Evolutionary conservation across 139 green algal species (phyloP), one percentile per base, ranked within the genome.

Genomic region (Microglena sp.): DNA sequence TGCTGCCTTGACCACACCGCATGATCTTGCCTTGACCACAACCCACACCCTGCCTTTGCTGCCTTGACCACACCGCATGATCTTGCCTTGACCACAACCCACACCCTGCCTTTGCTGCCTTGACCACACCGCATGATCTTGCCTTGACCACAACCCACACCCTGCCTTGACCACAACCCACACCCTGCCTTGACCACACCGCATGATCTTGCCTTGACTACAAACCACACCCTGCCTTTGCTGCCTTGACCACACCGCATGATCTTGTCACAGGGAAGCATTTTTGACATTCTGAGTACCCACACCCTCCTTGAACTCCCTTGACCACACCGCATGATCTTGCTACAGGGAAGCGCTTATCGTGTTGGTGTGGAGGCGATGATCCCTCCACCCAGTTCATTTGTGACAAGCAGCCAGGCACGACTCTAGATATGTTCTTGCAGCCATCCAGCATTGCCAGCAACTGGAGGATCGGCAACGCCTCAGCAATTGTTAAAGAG

Each of bases 371-470:
- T 11, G 40, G 35, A 5, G 22, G 21, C 33, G 68, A 69, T n/a
- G 73, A 84, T 45, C 8, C 66, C 1, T 84, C 76, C 8, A 82
- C 77, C 1, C 27, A 76, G 18, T 84, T 61, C 43, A 11, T 76
- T 45, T 84, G 77, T 67, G 69, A 60, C 58, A 66, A 80, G 71
- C 80, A 84, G 66, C 80, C 80, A 1, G 64, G 57, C 55, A 84
- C 77, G 30, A 82, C 70, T 55, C 75, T 65, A 74, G 58, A 81
- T 34, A 80, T 84, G 4, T 44, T 27, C 21, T 26, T 84, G 46
- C 33, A 55, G 31, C 72, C 72, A 35, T 53, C 28, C 30, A 75
- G 76, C 35, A 33, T 43, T 8, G 59, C 31, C 5, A 43, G 44
- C 26, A 33, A 74, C 65, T 80, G 74, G 74, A 30, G 40, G 7